Base-by-base conservation (phyloP, 495 filamentous ascomycete genomes). In the Usnea hakonensis region DNA sequence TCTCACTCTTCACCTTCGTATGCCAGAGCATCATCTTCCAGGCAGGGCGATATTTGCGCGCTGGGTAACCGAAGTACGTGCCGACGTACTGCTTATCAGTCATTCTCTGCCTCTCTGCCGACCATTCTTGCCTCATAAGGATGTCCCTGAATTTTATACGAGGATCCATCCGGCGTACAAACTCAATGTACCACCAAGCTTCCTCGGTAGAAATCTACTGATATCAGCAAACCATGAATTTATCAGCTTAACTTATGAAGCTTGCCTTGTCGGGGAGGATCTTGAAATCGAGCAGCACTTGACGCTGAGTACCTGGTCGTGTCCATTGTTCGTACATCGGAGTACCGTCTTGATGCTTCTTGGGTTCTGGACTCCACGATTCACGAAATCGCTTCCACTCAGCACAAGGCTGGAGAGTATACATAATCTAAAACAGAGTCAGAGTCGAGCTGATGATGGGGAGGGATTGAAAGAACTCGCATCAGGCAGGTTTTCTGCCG, bases 141-240 rank as follows among this genome's bases (percentile, higher is more conserved):
- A 60, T 60, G 26, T 60, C 58, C 14, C 8, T 43, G 33, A 35
- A 46, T 30, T 16, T n/a, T 8, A 57, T 30, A 1, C 44, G 43
- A 21, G 58, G 58, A 41, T 60, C 35, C 17, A 60, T 30, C 9
- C 58, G 58, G 26, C 58, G 58, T n/a, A 41, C 30, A n/a, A 60
- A 52, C 7, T 60, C 58, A 35, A 28, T 40, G 13, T 48, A 48
- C 38, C 44, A 43, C 58, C 58, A 60, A 17, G 28, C 44, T 60
- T 60, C 58, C 2, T 53, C 36, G 3, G 58, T 46, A 9, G 58
- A 60, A 7, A 60, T 53, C 58, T 60, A 53, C 23, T 32, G 6
- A 50, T 5, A 17, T 46, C 10, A 57, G 30, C 44, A 36, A 3
- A 50, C 30, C 40, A n/a, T 50, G 23, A 5, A 30, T 4, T 5